Percentiles rank a stretch among this genome's conserved stretches.
phyloP scores from a whole-genome alignment of 2,329 filamentous ascomycete genomes.

The Fusarium sororula region DNA sequence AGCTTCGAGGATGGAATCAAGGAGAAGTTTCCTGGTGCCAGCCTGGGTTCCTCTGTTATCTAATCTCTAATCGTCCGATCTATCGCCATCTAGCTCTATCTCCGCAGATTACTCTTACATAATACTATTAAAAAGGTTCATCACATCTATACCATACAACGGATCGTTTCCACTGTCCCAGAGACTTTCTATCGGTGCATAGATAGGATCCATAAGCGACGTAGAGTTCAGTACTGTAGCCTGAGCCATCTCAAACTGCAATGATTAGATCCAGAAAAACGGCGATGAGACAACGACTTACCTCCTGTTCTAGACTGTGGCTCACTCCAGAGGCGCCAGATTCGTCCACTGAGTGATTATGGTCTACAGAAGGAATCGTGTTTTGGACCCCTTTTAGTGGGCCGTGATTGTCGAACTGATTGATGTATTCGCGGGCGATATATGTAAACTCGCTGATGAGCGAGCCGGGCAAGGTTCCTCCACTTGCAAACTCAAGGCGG shows the following conservation, averaged over 20 bases:
- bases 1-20: not conserved
- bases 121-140: constrained; percentile 35
- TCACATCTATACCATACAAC: constrained; percentile 34
- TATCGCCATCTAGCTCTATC: rapidly evolving
- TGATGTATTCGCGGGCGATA: constrained; percentile 36
- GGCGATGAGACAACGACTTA: rapidly evolving
- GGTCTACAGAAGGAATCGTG: not conserved
- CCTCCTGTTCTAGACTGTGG: not conserved
- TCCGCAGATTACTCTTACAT: not conserved
- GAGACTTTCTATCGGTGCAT: constrained; percentile 11
- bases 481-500: constrained; percentile 31
- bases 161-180: constrained; percentile 31
- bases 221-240: not conserved
- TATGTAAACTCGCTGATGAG: constrained; percentile 33
- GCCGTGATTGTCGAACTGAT: not conserved
- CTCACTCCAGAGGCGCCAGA: not conserved
- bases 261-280: rapidly evolving
- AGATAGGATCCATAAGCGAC: not conserved
- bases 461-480: constrained; percentile 23
- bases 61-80: not conserved
- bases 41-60: not conserved
- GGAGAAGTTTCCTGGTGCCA: constrained; percentile 8
- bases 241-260: not conserved
- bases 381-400: not conserved
- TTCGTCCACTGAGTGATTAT: not conserved